These are phyloP conservation scores for Aegilops bicornis DNA, from an alignment of 176 grass and related monocot genomes.

Conservation along the genomic window DNA sequence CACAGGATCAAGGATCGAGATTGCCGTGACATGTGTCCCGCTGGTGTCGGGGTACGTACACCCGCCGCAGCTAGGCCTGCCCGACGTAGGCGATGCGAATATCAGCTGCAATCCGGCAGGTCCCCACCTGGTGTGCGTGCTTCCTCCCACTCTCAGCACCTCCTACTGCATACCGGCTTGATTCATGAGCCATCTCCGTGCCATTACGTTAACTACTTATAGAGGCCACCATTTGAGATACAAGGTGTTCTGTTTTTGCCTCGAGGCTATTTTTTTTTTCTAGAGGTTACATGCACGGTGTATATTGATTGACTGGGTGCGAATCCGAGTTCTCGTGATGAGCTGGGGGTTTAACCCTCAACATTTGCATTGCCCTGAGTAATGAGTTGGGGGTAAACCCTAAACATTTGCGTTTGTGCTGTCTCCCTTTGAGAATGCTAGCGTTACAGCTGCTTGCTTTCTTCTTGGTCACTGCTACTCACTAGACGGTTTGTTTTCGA, in stretches of 20 bases:
- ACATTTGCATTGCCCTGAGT: too few relatives aligned
- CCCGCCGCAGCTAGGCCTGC: conserved; percentile 83
- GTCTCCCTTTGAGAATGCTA: too few relatives aligned
- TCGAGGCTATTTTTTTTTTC: not conserved
- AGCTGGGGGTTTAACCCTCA: too few relatives aligned
- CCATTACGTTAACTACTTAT: not conserved
- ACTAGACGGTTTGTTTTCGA: not conserved
- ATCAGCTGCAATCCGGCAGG: conserved; percentile 89
- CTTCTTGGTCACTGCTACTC: too few relatives aligned
- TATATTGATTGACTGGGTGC: not conserved
- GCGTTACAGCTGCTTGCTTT: too few relatives aligned
- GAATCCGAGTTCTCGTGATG: not conserved
- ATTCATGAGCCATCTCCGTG: conserved; percentile 8
- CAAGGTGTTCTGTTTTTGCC: not conserved
- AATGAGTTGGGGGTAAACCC: too few relatives aligned
- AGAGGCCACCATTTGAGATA: not conserved
- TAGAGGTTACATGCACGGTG: not conserved
- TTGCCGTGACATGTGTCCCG: conserved; percentile 78
- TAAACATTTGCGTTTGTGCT: too few relatives aligned
- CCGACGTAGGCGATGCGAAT: conserved; percentile 65
- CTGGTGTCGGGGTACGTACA: conserved; percentile 91
- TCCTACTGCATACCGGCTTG: conserved; percentile 92
- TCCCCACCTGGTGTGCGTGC: conserved; percentile 87
- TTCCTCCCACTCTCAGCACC: conserved; percentile 89
- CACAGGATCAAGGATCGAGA: conserved; percentile 94